phyloP scores from a whole-genome alignment of 2,329 filamentous ascomycete species.

The Cladorrhinum sp. region DNA sequence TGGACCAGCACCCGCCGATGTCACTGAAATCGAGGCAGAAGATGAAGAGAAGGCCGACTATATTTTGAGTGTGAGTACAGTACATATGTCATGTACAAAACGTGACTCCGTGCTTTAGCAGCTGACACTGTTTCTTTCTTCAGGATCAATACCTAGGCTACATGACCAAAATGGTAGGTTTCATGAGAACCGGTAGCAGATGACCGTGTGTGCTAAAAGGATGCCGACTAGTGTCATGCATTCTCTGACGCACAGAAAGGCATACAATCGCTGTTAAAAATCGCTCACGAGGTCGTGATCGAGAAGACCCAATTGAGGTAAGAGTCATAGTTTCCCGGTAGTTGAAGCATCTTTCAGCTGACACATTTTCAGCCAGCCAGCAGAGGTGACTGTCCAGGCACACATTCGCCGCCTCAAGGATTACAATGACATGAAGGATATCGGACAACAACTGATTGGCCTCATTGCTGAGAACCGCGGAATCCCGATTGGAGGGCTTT shows the following conservation, averaged over 20 bases:
- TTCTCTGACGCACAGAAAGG: neutral
- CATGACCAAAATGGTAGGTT: slow-evolving; percentile 19
- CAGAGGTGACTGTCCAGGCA: slow-evolving; percentile 24
- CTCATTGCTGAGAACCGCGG: slow-evolving; percentile 37
- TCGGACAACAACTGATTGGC: slow-evolving; percentile 39
- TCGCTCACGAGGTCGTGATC: neutral
- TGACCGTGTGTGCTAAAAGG: neutral
- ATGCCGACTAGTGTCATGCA: neutral
- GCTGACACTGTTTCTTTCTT: neutral
- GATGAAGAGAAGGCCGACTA: slow-evolving; percentile 11
- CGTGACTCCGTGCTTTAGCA: neutral
- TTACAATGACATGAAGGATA: slow-evolving; percentile 40
- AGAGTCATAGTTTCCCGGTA: neutral
- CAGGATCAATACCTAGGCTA: slow-evolving; percentile 21
- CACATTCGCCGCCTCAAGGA: slow-evolving; percentile 32
- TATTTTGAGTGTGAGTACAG: slow-evolving; percentile 18
- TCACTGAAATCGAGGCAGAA: slow-evolving; percentile 9
- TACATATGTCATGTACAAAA: neutral
- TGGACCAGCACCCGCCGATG: neutral
- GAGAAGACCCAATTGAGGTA: slow-evolving; percentile 19
- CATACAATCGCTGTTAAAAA: neutral
- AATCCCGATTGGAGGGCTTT: slow-evolving; percentile 32
- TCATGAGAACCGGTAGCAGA: neutral
- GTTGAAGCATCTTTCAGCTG: neutral
- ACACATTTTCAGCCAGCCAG: slow-evolving; percentile 20